Percentiles rank a stretch among this genome's conserved stretches.
phyloP scores from a whole-genome alignment of 805 yeast genomes.

The Tetrapisispora namnaoensis region DNA sequence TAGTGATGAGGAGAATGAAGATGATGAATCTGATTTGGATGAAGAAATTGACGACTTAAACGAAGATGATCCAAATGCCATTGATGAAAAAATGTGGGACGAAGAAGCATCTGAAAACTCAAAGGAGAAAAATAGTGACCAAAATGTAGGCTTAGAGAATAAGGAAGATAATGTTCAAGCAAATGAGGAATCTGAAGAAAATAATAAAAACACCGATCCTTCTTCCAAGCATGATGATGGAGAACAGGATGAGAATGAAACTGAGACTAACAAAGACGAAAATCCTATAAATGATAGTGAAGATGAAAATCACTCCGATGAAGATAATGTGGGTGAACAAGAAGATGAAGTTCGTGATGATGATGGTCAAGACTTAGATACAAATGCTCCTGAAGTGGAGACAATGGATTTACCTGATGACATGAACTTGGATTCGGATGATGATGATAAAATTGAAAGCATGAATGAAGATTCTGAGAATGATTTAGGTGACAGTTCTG shows the following conservation, averaged over 20 bases:
- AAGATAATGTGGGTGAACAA: constrained; percentile 72
- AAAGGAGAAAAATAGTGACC: constrained; percentile 76
- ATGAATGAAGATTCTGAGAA: constrained; percentile 50
- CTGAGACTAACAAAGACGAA: constrained; percentile 8
- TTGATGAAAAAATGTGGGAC: constrained; percentile 97
- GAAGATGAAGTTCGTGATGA: constrained; percentile 68
- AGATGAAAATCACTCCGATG: constrained; percentile 47
- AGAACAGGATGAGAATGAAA: constrained; percentile 8
- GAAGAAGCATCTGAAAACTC: constrained; percentile 71
- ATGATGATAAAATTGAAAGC: constrained; percentile 29
- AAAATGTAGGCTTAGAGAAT: constrained; percentile 47
- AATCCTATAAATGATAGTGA: constrained; percentile 30
- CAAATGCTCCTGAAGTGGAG: constrained; percentile 72
- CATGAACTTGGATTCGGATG: constrained; percentile 76
- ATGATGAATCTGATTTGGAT: constrained; percentile 58
- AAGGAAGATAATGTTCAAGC: constrained; percentile 36
- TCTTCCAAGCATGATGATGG: constrained; percentile 24
- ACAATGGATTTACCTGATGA: constrained; percentile 88
- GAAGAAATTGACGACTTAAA: constrained; percentile 85
- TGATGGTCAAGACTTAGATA: constrained; percentile 59
- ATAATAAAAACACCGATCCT: constrained; percentile 20
- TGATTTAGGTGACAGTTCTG: constrained; percentile 42
- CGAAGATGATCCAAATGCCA: constrained; percentile 86
- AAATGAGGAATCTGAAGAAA: constrained; percentile 30
- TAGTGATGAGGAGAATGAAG: constrained; percentile 37